Conservation (phyloP, 2,329 filamentous ascomycete species). For the Cladosporium sp. region DNA sequence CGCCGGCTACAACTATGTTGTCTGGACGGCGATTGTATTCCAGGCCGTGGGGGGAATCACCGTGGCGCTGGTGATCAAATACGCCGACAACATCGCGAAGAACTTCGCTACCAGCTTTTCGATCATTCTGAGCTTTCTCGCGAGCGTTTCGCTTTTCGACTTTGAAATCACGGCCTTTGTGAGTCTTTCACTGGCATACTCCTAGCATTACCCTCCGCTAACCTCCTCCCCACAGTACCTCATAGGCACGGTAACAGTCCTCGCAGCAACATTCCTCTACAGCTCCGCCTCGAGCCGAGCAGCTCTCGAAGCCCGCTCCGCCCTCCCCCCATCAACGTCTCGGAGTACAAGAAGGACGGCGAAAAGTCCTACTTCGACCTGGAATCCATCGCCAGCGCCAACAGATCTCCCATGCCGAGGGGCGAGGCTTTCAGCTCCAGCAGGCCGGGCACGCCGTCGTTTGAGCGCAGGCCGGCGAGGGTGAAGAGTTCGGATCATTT, state of each 20-base stretch:
- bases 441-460: slow-evolving; percentile 31
- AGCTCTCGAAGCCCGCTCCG: slow-evolving; percentile 41
- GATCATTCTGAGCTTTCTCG: slow-evolving; percentile 80
- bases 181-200: slow-evolving; percentile 39
- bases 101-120: slow-evolving; percentile 92
- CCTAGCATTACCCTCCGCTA: background rate
- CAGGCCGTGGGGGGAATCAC: slow-evolving; percentile 83
- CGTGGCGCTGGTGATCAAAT: slow-evolving; percentile 76
- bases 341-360: slow-evolving; percentile 47
- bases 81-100: slow-evolving; percentile 86
- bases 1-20: slow-evolving; percentile 86
- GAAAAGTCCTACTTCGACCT: slow-evolving; percentile 60
- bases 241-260: slow-evolving; percentile 71
- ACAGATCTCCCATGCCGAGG: slow-evolving; percentile 43
- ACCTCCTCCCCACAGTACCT: slow-evolving; percentile 62
- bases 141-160: slow-evolving; percentile 81
- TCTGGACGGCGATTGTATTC: slow-evolving; percentile 78
- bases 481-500: slow-evolving; percentile 24
- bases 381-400: slow-evolving; percentile 40
- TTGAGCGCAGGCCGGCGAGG: slow-evolving; percentile 35
- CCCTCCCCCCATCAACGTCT: slow-evolving; percentile 64
- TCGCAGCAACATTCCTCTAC: slow-evolving; percentile 83
- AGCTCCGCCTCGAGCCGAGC: slow-evolving; percentile 36
- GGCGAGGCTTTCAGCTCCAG: slow-evolving; percentile 51
- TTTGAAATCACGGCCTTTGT: slow-evolving; percentile 70